A percentile compares a stretch with the other conserved stretches of the same genome.
phyloP scores from a whole-genome alignment of 768 basidiomycete genomes.

The Termitomyces sp. region DNA sequence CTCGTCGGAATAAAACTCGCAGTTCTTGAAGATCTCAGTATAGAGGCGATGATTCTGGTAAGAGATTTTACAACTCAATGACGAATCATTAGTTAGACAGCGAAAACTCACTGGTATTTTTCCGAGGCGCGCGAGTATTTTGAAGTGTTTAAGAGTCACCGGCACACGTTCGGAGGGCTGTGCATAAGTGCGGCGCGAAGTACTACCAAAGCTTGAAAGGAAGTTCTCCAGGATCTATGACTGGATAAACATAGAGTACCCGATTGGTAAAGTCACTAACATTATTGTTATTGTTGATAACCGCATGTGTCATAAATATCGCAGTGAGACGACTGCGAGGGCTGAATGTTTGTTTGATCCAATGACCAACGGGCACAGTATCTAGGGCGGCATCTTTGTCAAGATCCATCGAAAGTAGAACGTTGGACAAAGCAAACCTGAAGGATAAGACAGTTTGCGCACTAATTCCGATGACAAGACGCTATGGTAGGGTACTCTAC shows the following conservation, averaged over 20 bases:
- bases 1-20: conserved; percentile 68
- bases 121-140: conserved; percentile 66
- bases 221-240: conserved; percentile 49
- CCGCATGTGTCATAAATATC: conserved; percentile 68
- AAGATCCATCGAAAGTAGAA: neutral
- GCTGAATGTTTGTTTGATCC: conserved; percentile 58
- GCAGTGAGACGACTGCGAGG: conserved; percentile 56
- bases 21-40: conserved; percentile 60
- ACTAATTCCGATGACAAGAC: conserved; percentile 32
- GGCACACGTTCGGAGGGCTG: conserved; percentile 46
- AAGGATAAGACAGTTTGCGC: conserved; percentile 56
- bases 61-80: neutral
- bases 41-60: conserved; percentile 51
- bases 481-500: conserved; percentile 48
- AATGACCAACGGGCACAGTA: conserved; percentile 52
- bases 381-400: conserved; percentile 33
- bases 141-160: conserved; percentile 74
- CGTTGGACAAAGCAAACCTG: conserved; percentile 37
- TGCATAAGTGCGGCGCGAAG: conserved; percentile 12
- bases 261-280: conserved; percentile 25
- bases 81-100: neutral
- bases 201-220: conserved; percentile 27
- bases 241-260: neutral
- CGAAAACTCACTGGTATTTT: conserved; percentile 49
- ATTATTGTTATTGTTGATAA: conserved; percentile 60